Conservation (phyloP, 2,329 filamentous ascomycete species). For the Domatiomyces catenatus region DNA sequence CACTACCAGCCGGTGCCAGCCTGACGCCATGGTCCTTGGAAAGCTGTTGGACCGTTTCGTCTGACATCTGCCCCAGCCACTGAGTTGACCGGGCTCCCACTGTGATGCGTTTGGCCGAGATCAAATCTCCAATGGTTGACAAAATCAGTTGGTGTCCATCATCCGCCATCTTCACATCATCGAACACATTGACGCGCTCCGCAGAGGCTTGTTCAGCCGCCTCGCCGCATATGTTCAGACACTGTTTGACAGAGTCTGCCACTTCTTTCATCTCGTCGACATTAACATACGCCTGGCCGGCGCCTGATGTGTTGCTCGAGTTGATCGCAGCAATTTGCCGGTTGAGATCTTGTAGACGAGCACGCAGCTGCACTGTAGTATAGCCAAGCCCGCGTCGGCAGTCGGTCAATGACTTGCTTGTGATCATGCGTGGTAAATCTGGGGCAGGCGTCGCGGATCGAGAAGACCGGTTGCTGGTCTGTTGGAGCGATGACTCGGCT, state of each 20-base stretch:
- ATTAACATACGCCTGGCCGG: constrained; percentile 2
- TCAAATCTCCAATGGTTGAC: constrained; percentile 21
- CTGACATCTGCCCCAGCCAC: constrained; percentile 22
- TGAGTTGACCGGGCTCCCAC: constrained; percentile 24
- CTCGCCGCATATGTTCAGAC: constrained; percentile 18
- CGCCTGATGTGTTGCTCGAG: constrained; percentile 4
- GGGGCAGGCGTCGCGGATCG: not conserved
- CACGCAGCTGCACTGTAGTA: constrained; percentile 15
- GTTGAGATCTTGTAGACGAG: constrained; percentile 16
- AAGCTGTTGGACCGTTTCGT: constrained; percentile 20
- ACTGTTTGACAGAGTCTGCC: constrained; percentile 18
- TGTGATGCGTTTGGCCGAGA: constrained; percentile 20
- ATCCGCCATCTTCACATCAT: constrained; percentile 19
- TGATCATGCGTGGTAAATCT: constrained; percentile 1
- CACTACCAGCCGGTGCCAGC: not conserved
- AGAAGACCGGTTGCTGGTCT: not conserved
- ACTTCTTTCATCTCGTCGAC: constrained; percentile 13
- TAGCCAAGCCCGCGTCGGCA: constrained; percentile 15
- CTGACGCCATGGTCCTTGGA: constrained; percentile 6
- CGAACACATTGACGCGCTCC: constrained; percentile 19
- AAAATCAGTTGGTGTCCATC: constrained; percentile 21
- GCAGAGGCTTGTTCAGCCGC: constrained; percentile 18
- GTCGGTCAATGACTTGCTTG: constrained; percentile 8
- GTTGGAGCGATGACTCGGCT: not conserved
- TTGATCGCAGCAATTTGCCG: constrained; percentile 10